Conservation (phyloP, 169 alveolate genomes). For the Hepatocystis sp. region DNA sequence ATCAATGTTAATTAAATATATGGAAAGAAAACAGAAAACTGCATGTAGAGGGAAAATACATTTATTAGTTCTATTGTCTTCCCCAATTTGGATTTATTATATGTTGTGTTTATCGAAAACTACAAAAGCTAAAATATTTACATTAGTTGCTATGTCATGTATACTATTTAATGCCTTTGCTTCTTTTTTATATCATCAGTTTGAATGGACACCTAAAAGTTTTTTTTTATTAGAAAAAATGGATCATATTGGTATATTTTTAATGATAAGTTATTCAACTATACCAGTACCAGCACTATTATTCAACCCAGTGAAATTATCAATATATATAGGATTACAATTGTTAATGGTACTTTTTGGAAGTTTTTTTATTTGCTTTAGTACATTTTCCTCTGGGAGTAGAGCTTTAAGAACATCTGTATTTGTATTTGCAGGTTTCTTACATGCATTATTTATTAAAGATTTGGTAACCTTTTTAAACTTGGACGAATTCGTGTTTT, state of each 20-base stretch:
- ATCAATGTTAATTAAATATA: slow-evolving; percentile 44
- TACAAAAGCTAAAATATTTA: slow-evolving; percentile 15
- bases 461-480: slow-evolving; percentile 45
- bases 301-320: slow-evolving; percentile 48
- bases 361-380: slow-evolving; percentile 24
- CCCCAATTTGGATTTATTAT: slow-evolving; percentile 79
- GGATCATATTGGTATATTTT: slow-evolving; percentile 79
- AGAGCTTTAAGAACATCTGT: slow-evolving; percentile 68
- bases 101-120: slow-evolving; percentile 57
- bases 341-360: slow-evolving; percentile 77
- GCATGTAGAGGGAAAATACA: slow-evolving; percentile 81
- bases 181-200: slow-evolving; percentile 56
- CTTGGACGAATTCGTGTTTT: slow-evolving; percentile 44
- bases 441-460: slow-evolving; percentile 40
- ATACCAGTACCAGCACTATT: slow-evolving; percentile 71
- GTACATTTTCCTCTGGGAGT: slow-evolving; percentile 38
- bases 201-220: slow-evolving; percentile 78
- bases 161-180: slow-evolving; percentile 64
- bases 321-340: slow-evolving; percentile 68
- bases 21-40: slow-evolving; percentile 73
- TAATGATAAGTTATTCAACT: slow-evolving; percentile 85
- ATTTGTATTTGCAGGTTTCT: slow-evolving; percentile 74
- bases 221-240: slow-evolving; percentile 21
- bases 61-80: slow-evolving; percentile 70
- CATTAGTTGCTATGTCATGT: slow-evolving; percentile 45